Conservation (phyloP, 106 monocot genomes). For the Triglochin maritima region DNA sequence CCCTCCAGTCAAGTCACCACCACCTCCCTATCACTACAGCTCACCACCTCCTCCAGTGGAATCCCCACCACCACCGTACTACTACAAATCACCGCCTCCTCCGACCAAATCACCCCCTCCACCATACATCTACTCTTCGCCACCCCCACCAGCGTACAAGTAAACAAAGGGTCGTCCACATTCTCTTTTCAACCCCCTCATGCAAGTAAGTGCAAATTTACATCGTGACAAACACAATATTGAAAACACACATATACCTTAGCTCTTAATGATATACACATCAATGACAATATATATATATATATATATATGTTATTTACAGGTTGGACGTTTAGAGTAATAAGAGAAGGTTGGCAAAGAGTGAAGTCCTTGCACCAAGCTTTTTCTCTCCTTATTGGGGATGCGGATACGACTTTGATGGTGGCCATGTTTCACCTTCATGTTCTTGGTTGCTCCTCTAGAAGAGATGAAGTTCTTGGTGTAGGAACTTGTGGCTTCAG, state of each 20-base stretch:
- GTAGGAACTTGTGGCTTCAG: neutral
- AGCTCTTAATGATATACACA: neutral
- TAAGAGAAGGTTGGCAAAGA: neutral
- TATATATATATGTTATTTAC: neutral
- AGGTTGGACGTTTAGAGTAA: conserved; percentile 3
- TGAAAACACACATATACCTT: neutral
- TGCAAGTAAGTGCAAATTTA: neutral
- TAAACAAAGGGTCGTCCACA: neutral
- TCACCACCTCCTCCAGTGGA: neutral
- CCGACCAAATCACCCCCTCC: neutral
- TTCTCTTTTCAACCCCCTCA: conserved; percentile 7
- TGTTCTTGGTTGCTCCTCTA: neutral
- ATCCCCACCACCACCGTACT: no score
- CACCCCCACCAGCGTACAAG: conserved; percentile 7
- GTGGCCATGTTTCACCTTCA: neutral
- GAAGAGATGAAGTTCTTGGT: neutral
- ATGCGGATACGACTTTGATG: neutral
- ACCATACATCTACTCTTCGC: neutral
- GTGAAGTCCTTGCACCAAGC: conserved; percentile 1
- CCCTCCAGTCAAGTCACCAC: no score
- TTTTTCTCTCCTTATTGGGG: neutral
- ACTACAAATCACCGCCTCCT: no score
- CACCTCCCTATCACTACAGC: no score
- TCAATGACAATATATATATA: neutral
- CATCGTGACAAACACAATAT: neutral